A percentile compares a stretch with the other conserved stretches of the same genome.
phyloP scores from a whole-genome alignment of 805 yeast genomes.

The Myxozyma lipomycoides region DNA sequence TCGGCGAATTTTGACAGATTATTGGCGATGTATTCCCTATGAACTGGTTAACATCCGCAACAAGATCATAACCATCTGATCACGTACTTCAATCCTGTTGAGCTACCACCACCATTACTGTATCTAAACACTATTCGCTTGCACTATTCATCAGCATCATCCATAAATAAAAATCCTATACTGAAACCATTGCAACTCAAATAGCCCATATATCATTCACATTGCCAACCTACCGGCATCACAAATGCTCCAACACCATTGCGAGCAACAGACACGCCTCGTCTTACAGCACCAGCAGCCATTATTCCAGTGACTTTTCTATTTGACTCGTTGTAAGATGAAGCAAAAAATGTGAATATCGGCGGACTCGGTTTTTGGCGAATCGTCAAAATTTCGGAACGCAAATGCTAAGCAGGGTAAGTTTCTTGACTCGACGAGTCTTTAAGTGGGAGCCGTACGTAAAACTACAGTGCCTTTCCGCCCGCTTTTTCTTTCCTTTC shows the following conservation, averaged over 20 bases:
- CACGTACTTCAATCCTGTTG: constrained; percentile 60
- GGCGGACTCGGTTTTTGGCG: no score
- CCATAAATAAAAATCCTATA: constrained; percentile 2
- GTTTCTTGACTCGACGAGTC: neutral
- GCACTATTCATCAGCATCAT: constrained; percentile 44
- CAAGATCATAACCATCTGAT: neutral
- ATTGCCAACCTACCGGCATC: constrained; percentile 46
- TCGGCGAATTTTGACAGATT: constrained; percentile 55
- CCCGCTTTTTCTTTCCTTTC: no score
- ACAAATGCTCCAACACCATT: constrained; percentile 76
- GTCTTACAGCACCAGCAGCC: constrained; percentile 39
- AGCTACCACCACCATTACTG: constrained; percentile 96
- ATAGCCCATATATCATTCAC: neutral
- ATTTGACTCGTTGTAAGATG: no score
- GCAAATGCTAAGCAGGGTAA: neutral
- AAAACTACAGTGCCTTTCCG: no score
- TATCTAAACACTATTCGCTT: constrained; percentile 68
- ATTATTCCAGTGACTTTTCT: no score
- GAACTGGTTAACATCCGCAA: neutral
- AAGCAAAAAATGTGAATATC: no score
- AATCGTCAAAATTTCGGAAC: neutral
- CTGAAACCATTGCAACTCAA: neutral
- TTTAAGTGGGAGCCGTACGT: no score
- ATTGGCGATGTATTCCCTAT: constrained; percentile 55
- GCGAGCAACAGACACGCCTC: constrained; percentile 57